These are phyloP conservation scores for Bassia scoparia DNA, from an alignment of 148 eudicot genomes.

Conservation along the genomic window DNA sequence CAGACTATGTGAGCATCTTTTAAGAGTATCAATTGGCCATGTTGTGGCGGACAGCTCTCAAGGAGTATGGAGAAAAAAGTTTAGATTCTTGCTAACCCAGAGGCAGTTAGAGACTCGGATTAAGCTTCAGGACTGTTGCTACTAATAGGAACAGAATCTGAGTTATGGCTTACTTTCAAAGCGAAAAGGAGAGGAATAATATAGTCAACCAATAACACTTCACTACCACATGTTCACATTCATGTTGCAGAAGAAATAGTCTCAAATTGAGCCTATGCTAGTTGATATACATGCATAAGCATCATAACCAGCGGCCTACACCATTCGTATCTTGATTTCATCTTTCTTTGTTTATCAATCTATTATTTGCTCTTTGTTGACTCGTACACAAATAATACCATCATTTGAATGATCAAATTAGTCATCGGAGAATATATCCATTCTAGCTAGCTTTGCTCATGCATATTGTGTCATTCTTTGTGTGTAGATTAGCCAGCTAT, in stretches of 20 bases:
- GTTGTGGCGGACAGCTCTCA: background rate
- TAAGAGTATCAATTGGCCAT: slow-evolving; percentile 19
- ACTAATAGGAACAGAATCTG: slow-evolving; percentile 3
- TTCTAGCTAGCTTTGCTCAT: background rate
- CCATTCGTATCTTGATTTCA: background rate
- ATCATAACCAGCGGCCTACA: background rate
- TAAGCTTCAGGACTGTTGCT: slow-evolving; percentile 10
- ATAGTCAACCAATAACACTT: background rate
- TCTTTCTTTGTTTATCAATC: background rate
- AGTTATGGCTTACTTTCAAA: slow-evolving; percentile 12
- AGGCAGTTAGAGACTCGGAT: slow-evolving; percentile 18
- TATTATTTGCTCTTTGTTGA: background rate
- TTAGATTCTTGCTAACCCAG: slow-evolving; percentile 11
- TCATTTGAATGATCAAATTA: background rate
- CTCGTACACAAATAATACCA: background rate
- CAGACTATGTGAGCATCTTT: slow-evolving; percentile 17
- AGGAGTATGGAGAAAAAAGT: background rate
- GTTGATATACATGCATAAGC: background rate
- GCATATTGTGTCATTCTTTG: no score
- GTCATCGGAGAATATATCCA: slow-evolving; percentile 4
- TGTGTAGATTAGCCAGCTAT: background rate
- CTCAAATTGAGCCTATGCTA: background rate
- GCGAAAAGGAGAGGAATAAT: background rate
- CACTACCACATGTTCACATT: background rate
- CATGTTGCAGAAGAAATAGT: background rate